Conservation (phyloP, 78 protist genomes). For the Diacronema lutheri region DNA sequence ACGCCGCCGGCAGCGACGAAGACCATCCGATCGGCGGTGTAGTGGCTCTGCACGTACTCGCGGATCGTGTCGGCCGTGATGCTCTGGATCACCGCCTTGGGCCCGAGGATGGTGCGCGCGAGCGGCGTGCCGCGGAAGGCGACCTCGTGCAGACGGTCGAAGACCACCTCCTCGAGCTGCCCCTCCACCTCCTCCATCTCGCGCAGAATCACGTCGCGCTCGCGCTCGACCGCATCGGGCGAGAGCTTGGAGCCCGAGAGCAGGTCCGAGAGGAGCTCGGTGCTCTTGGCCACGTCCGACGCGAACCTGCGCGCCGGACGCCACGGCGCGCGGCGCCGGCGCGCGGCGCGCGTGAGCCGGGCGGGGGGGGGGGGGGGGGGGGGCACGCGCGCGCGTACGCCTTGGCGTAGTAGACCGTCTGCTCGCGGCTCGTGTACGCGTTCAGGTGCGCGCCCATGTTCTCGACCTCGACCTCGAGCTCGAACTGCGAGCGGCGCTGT, state of each 20-base stretch:
- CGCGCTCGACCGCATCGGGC: constrained; percentile 64
- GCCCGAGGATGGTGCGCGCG: constrained; percentile 88
- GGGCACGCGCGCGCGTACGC: constrained; percentile 1
- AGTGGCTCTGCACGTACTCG: constrained; percentile 65
- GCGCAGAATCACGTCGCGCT: constrained; percentile 79
- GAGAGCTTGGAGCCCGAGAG: constrained; percentile 69
- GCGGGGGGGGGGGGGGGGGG: too few relatives aligned
- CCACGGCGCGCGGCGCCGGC: too few relatives aligned
- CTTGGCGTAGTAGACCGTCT: constrained; percentile 74
- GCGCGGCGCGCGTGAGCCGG: too few relatives aligned
- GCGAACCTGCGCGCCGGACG: too few relatives aligned
- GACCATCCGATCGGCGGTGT: constrained; percentile 88
- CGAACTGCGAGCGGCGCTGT: constrained; percentile 47
- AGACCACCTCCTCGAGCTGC: constrained; percentile 65
- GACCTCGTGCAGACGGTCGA: constrained; percentile 86
- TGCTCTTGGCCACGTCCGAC: constrained; percentile 64
- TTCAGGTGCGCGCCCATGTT: constrained; percentile 93
- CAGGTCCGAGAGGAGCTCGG: constrained; percentile 86
- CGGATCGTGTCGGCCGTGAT: constrained; percentile 68
- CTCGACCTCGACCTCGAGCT: constrained; percentile 84
- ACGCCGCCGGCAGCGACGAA: constrained; percentile 88
- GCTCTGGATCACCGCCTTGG: background rate
- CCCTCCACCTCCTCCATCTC: constrained; percentile 66
- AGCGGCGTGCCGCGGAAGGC: constrained; percentile 80
- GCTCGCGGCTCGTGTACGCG: constrained; percentile 95